Evolutionary conservation across 2,329 filamentous ascomycete species (phyloP), one percentile per base, ranked within the genome.

Genomic region (Aspergillus floridensis): DNA sequence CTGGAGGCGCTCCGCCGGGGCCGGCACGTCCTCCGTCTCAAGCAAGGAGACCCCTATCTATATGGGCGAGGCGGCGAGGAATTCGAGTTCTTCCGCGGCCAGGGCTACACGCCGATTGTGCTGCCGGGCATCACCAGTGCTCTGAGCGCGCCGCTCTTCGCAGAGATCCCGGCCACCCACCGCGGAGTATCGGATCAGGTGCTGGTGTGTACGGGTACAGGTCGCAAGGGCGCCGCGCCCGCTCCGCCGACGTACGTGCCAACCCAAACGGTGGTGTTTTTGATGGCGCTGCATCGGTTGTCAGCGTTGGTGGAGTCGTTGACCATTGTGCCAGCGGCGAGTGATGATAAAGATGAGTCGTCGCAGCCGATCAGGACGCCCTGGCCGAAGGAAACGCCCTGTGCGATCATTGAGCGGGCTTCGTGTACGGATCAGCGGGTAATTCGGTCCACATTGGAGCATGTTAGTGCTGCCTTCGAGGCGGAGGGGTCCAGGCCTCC

Each of bases 21-120:
- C 12, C 87, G 90, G 72, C 90, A 86, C 1, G 95, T 99, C 0
- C 82, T 99, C 35, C 85, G 95, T 3, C 81, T 99, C 49, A 99
- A 99, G 79, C 95, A 99, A 74, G 95, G 95, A 49, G 95, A 99
- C 70, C 95, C 95, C 0, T 99, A 96, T 76, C 86, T 99, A 44
- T 99, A 98, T 76, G 95, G 95, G 44, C 88, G 95, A 44, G 95
- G 95, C 58, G 95, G 92, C 35, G 95, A 99, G 74, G 95, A 99
- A 74, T 91, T 92, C 44, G 85, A 86, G 31, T 96, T 90, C 73
- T 97, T 99, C 81, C 81, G 87, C 2, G 78, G 79, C 3, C 83
- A 89, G 51, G 92, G 92, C 1, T 88, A 88, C 59, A 83, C 82
- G 5, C 85, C 87, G 11, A 78, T 84, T 0, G 93, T 99, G 0